A percentile compares a stretch with the other conserved stretches of the same genome.
Conservation (phyloP, 495 filamentous ascomycete species). For the Aspergillus egyptiacus region DNA sequence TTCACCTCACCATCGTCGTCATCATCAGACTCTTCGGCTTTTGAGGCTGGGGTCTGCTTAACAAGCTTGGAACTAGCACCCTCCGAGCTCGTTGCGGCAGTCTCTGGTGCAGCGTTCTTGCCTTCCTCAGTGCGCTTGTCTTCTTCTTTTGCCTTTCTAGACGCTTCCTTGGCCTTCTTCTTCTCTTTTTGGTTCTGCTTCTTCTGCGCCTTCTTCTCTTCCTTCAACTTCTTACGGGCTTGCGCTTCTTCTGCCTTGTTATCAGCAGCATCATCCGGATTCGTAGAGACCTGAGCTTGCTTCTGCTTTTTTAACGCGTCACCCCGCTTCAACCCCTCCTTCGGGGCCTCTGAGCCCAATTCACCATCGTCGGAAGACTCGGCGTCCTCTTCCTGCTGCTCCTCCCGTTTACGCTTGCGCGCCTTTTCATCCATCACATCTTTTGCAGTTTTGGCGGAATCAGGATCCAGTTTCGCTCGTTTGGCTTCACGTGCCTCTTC, state of each 20-base stretch:
- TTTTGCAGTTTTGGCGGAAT: constrained; percentile 70
- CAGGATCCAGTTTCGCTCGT: constrained; percentile 79
- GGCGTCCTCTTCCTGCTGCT: constrained; percentile 27
- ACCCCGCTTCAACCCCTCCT: constrained; percentile 36
- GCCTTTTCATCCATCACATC: constrained; percentile 80
- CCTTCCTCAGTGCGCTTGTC: constrained; percentile 31
- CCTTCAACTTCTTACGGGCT: constrained; percentile 38
- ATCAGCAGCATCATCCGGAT: constrained; percentile 23
- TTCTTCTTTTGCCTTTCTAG: constrained; percentile 41
- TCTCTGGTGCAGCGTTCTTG: constrained; percentile 14
- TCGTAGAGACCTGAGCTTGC: constrained; percentile 26
- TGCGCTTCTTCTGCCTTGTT: constrained; percentile 34
- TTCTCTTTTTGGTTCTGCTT: constrained; percentile 45
- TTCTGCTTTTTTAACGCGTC: constrained; percentile 37
- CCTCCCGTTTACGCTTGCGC: constrained; percentile 60
- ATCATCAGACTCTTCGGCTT: constrained; percentile 25
- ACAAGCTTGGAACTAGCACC: constrained; percentile 30
- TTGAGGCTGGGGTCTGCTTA: constrained; percentile 12
- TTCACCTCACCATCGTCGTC: constrained; percentile 29
- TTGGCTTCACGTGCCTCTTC: constrained; percentile 71
- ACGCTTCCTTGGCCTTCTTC: constrained; percentile 41
- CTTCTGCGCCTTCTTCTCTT: constrained; percentile 47
- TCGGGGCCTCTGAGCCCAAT: constrained; percentile 37
- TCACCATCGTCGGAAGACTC: constrained; percentile 38
- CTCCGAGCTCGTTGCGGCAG: constrained; percentile 12